Conservation (phyloP, 2,329 filamentous ascomycete genomes). For the Diaporthe citrichinensis region DNA sequence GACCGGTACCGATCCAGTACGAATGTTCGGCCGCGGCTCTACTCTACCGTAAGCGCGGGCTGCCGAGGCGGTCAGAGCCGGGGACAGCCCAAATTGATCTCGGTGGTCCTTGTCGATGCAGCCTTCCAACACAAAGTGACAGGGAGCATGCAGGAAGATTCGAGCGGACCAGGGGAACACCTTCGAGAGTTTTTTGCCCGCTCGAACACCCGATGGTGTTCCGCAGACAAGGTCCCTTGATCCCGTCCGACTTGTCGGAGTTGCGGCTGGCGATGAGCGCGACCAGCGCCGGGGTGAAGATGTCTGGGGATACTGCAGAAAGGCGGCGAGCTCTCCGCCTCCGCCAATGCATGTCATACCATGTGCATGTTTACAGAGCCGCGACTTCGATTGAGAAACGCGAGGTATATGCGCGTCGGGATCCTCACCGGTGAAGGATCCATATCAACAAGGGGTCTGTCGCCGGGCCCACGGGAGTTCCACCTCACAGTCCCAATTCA, state of each 20-base stretch:
- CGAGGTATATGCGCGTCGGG: not conserved
- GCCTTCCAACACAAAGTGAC: conserved; percentile 10
- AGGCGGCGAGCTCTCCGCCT: not conserved
- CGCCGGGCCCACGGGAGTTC: not conserved
- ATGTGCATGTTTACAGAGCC: conserved; percentile 9
- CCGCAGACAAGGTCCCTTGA: not conserved
- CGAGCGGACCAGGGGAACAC: no score
- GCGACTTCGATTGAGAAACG: not conserved
- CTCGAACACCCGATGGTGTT: not conserved
- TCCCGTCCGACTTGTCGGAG: not conserved
- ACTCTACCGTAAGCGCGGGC: conserved; percentile 13
- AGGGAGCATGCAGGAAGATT: conserved; percentile 24
- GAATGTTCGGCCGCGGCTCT: conserved; percentile 13
- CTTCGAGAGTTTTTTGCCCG: not conserved
- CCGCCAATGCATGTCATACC: conserved; percentile 8
- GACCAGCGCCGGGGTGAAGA: not conserved
- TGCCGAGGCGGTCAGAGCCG: not conserved
- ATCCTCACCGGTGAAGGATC: not conserved
- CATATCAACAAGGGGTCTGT: not conserved
- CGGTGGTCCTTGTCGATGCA: not conserved
- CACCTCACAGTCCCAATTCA: not conserved
- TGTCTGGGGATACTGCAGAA: not conserved
- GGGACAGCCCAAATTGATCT: not conserved
- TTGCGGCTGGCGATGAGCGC: not conserved
- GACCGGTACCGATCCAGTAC: not conserved